Evolutionary conservation across 345 rosid genomes (phyloP).

Genomic region (Brassica rapa): DNA sequence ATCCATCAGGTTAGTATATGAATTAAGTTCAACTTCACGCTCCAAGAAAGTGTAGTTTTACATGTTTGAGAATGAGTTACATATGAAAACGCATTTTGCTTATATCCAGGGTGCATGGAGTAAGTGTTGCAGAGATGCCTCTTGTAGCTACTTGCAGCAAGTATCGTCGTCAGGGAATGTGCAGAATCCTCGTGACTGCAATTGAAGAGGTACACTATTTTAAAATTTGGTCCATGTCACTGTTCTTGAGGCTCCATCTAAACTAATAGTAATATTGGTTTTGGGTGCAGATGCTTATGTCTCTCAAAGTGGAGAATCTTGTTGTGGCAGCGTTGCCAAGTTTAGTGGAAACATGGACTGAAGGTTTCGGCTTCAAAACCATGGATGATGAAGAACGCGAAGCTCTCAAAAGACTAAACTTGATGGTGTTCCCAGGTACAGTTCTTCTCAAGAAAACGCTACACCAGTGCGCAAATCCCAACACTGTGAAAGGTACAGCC

Average conservation of each 20-base stretch:
- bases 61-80: conserved; percentile 2
- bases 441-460: conserved; percentile 66
- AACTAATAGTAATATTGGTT: conserved; percentile 18
- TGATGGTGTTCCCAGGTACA: conserved; percentile 90
- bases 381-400: conserved; percentile 61
- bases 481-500: conserved; percentile 44
- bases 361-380: conserved; percentile 74
- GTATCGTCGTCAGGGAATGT: conserved; percentile 89
- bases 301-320: conserved; percentile 80
- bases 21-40: neutral
- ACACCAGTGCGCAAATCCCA: conserved; percentile 35
- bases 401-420: conserved; percentile 59
- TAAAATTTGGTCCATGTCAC: neutral
- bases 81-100: conserved; percentile 18
- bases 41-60: conserved; percentile 1
- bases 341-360: conserved; percentile 80
- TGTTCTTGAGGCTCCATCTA: conserved; percentile 23
- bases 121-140: conserved; percentile 92
- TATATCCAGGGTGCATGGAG: conserved; percentile 75
- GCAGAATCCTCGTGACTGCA: conserved; percentile 71
- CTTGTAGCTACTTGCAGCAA: conserved; percentile 92
- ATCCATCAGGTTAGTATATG: conserved; percentile 69
- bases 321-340: conserved; percentile 87
- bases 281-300: conserved; percentile 60
- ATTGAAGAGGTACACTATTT: conserved; percentile 70